These are phyloP conservation scores for Colletotrichum kahawae DNA, from an alignment of 2,329 filamentous ascomycete species.

Conservation along the genomic window DNA sequence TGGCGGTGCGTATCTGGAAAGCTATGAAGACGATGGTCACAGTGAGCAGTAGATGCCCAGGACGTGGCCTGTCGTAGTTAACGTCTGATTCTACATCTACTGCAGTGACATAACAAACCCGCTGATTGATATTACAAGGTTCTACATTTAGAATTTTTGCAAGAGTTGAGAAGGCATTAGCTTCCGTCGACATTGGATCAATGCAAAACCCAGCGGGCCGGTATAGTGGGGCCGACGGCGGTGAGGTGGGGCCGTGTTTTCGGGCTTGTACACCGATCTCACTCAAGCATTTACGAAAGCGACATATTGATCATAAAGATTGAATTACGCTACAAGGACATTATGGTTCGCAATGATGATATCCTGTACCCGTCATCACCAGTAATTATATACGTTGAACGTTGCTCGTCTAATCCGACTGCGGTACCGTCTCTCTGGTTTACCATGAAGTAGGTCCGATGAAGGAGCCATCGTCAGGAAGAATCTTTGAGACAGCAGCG, in stretches of 20 bases:
- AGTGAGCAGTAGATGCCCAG: neutral
- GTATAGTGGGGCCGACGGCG: neutral
- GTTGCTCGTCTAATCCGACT: neutral
- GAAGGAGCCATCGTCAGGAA: conserved; percentile 30
- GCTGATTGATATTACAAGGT: neutral
- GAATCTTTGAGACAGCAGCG: conserved; percentile 30
- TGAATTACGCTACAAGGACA: neutral
- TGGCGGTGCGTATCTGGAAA: neutral
- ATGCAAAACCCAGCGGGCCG: neutral
- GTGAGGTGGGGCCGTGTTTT: too few species aligned
- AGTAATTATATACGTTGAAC: neutral
- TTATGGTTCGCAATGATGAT: neutral
- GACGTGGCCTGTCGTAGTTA: neutral
- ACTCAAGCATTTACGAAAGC: too few species aligned
- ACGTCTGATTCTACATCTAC: neutral
- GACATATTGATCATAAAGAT: neutral
- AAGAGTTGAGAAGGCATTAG: neutral
- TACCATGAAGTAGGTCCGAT: conserved; percentile 32
- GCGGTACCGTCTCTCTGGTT: neutral
- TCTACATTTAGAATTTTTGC: neutral
- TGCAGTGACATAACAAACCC: neutral
- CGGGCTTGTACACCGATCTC: too few species aligned
- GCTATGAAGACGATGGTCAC: neutral
- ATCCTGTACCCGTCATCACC: neutral
- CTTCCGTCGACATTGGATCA: neutral